Base-by-base conservation (phyloP, 129 eudicot genomes). In the Ambrosia trifida region DNA sequence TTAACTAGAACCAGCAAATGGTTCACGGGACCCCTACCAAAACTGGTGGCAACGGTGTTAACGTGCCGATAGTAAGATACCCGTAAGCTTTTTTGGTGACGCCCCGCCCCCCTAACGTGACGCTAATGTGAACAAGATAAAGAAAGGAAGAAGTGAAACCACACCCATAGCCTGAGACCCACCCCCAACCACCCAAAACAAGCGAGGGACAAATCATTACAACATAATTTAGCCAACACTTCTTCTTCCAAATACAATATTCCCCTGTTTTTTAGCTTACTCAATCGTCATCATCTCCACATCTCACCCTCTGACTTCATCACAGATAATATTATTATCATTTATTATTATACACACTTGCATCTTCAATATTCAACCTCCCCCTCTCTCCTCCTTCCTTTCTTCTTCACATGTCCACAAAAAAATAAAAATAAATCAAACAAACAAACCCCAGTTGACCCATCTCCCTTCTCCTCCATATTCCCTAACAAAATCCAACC, bases 301-400 rank as follows among this genome's bases (percentile, higher is more conserved):
- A 60, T 72, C 73, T 73, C 86, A 68, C 80, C 63, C 70, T 74
- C 64, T 69, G 80, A 69, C 77, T 58, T 66, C 83, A 72, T 36
- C 80, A 30, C 3, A 46, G 11, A 33, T 3, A 43, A 13, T 17
- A 72, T 32, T 18, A n/a, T n/a, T 0, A 56, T 2, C 9, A 40
- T 38, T 5, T 41, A 46, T 69, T 65, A 19, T 56, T 30, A 18
- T 54, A 36, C 60, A 30, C 28, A 54, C 52, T 28, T 32, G 11
- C 64, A 72, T 71, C 57, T 70, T 59, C 41, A 35, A 46, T 7
- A 24, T 47, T 17, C 50, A 32, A 61, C 11, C 44, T 54, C 10
- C 57, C 35, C 28, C 64, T 43, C 24, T 18, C 38, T 33, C 38
- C 33, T 41, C 17, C 17, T 24, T 24, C 10, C 3, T 63, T 12